These are phyloP conservation scores for Colletotrichum acutatum DNA, from an alignment of 2,329 filamentous ascomycete species.

Conservation along the genomic window DNA sequence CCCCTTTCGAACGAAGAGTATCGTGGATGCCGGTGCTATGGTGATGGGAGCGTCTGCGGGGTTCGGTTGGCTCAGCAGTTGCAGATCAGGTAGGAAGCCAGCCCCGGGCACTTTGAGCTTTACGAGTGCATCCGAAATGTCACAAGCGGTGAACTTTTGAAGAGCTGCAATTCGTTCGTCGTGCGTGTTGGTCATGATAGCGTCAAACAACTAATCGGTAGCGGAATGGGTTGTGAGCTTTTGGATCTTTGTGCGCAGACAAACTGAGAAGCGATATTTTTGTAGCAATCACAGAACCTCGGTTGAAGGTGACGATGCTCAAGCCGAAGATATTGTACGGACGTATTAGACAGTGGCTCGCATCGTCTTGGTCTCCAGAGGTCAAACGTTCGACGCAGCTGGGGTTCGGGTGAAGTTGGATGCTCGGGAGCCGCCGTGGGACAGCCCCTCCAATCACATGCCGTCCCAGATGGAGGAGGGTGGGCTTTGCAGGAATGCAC, in stretches of 20 bases:
- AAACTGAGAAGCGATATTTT: not conserved
- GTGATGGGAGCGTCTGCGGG: slow-evolving; percentile 43
- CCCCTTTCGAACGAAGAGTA: slow-evolving; percentile 71
- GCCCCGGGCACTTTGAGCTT: slow-evolving; percentile 74
- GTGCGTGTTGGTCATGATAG: slow-evolving; percentile 35
- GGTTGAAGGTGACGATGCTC: not conserved
- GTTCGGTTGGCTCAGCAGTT: slow-evolving; percentile 45
- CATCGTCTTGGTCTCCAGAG: slow-evolving; percentile 36
- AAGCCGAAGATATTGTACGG: not conserved
- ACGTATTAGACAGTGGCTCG: not conserved
- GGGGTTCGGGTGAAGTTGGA: slow-evolving; percentile 31
- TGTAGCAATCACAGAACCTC: not conserved
- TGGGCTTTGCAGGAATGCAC: slow-evolving; percentile 28
- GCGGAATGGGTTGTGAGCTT: not conserved
- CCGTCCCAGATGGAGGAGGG: slow-evolving; percentile 36
- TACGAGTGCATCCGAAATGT: slow-evolving; percentile 79
- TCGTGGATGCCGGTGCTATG: slow-evolving; percentile 68
- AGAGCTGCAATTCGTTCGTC: slow-evolving; percentile 41
- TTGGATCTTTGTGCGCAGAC: not conserved
- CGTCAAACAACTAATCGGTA: not conserved
- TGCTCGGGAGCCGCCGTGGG: slow-evolving; percentile 41
- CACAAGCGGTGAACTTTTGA: slow-evolving; percentile 57
- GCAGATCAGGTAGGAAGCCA: slow-evolving; percentile 72
- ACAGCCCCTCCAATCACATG: slow-evolving; percentile 42
- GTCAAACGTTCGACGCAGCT: slow-evolving; percentile 32